A percentile compares a stretch with the other conserved stretches of the same genome.
These are phyloP conservation scores for Naegleria fowleri DNA, from an alignment of 208 protist genomes.

Conservation along the genomic window DNA sequence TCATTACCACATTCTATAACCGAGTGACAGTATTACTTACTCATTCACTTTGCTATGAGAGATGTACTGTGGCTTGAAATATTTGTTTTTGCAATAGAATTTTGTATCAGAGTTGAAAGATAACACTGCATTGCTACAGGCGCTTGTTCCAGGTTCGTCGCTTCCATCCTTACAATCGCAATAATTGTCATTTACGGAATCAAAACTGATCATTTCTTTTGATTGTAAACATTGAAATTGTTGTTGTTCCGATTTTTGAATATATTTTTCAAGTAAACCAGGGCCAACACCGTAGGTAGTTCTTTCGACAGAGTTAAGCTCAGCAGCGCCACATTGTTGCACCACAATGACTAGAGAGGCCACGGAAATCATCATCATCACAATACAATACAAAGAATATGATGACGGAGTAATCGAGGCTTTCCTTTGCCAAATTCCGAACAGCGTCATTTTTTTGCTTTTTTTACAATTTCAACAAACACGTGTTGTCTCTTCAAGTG, in stretches of 20 bases:
- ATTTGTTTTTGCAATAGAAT: constrained; percentile 74
- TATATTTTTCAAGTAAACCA: background rate
- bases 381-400: background rate
- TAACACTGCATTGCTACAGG: constrained; percentile 43
- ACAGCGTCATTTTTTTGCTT: background rate
- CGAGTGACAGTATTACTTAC: constrained; percentile 27
- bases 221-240: constrained; percentile 42
- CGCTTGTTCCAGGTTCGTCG: constrained; percentile 82
- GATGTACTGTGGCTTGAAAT: constrained; percentile 53
- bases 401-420: background rate
- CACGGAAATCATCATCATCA: no score
- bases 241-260: background rate
- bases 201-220: constrained; percentile 51
- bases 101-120: constrained; percentile 45
- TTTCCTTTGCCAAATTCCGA: background rate
- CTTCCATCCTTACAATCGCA: constrained; percentile 88
- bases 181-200: constrained; percentile 83
- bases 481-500: background rate
- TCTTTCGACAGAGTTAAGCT: background rate
- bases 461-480: background rate
- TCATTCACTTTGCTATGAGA: constrained; percentile 70
- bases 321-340: background rate
- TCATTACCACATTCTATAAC: background rate
- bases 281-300: background rate
- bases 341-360: no score